Evolutionary conservation across 768 basidiomycete species (phyloP).

Genomic region (Nidularia sp.): DNA sequence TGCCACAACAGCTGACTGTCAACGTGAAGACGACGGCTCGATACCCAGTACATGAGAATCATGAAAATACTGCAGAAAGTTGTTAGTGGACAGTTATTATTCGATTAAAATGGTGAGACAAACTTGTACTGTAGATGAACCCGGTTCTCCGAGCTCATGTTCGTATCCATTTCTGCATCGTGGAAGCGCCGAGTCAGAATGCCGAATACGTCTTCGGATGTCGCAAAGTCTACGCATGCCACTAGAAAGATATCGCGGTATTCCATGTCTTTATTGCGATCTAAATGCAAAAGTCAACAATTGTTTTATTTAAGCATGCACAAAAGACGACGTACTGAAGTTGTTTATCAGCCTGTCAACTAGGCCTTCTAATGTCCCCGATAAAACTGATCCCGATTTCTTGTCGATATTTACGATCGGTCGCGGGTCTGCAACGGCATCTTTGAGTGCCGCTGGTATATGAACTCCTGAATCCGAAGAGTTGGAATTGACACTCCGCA

Average conservation of each 20-base stretch:
- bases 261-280: constrained; percentile 25
- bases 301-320: background rate
- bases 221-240: constrained; percentile 38
- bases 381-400: constrained; percentile 22
- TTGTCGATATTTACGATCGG: constrained; percentile 19
- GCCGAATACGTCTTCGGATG: constrained; percentile 32
- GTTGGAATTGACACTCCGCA: constrained; percentile 13
- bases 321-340: constrained; percentile 21
- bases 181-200: constrained; percentile 33
- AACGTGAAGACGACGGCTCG: constrained; percentile 20
- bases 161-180: constrained; percentile 18
- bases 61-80: constrained; percentile 24
- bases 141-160: constrained; percentile 18
- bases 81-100: background rate
- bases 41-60: constrained; percentile 32
- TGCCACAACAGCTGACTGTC: constrained; percentile 24
- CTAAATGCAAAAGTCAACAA: constrained; percentile 11
- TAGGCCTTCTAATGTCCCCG: constrained; percentile 39
- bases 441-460: constrained; percentile 9
- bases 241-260: constrained; percentile 37
- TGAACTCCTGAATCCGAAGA: constrained; percentile 16
- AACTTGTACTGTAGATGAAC: constrained; percentile 31
- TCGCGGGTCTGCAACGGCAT: constrained; percentile 18
- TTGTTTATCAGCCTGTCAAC: constrained; percentile 32
- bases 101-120: constrained; percentile 6